phyloP scores from a whole-genome alignment of 306 rosid species.

The Cyclanthera cordifolia region DNA sequence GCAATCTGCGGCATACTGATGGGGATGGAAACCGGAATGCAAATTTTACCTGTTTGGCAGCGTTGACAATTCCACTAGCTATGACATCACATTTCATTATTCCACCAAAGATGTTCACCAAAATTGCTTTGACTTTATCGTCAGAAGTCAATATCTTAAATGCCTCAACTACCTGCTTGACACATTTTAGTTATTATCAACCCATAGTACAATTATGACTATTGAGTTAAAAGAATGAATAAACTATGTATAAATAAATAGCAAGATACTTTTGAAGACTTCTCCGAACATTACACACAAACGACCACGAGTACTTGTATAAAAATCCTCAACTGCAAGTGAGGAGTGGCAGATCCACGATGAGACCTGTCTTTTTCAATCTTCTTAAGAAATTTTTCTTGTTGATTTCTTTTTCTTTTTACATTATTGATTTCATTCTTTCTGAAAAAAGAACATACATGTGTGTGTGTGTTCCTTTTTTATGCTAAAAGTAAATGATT shows the following conservation, averaged over 20 bases:
- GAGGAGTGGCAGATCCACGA: neutral
- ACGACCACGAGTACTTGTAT: neutral
- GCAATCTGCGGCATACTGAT: constrained; percentile 3
- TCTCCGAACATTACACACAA: neutral
- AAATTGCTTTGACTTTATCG: constrained; percentile 90
- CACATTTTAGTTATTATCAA: constrained; percentile 16
- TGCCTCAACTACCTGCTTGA: constrained; percentile 80
- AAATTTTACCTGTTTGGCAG: constrained; percentile 71
- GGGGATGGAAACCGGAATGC: neutral
- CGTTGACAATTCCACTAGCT: constrained; percentile 96
- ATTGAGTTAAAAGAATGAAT: neutral
- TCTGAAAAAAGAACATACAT: neutral
- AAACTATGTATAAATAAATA: neutral
- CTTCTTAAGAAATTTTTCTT: neutral
- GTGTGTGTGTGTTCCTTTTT: neutral
- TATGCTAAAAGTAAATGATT: neutral
- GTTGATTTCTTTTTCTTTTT: too few species aligned
- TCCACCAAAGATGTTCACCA: constrained; percentile 97
- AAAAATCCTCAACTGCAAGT: neutral
- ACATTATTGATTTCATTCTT: too few species aligned
- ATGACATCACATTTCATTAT: constrained; percentile 97
- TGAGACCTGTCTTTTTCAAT: neutral
- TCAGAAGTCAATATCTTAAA: constrained; percentile 94
- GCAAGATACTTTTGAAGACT: neutral
- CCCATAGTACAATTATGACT: neutral